These are phyloP conservation scores for Lipomyces yamanashiensis DNA, from an alignment of 805 yeast species.

Conservation along the genomic window DNA sequence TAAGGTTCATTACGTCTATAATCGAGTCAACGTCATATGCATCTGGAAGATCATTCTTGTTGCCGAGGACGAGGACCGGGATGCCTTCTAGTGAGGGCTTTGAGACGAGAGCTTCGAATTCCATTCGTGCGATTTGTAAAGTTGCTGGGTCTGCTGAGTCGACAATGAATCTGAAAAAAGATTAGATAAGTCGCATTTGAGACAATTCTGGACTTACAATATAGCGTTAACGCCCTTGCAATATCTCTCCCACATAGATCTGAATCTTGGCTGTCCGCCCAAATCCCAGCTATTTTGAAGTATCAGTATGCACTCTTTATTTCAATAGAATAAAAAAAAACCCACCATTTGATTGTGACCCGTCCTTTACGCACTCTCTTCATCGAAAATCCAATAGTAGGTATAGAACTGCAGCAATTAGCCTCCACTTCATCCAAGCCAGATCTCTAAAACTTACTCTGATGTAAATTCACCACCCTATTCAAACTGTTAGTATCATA, in stretches of 20 bases:
- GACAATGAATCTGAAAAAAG: constrained; percentile 42
- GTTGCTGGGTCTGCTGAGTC: constrained; percentile 46
- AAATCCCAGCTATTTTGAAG: constrained; percentile 45
- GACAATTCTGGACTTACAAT: constrained; percentile 36
- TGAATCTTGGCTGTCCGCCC: constrained; percentile 49
- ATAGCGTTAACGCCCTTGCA: constrained; percentile 48
- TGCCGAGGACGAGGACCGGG: constrained; percentile 46
- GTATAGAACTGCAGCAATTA: constrained; percentile 42
- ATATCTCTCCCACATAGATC: constrained; percentile 50
- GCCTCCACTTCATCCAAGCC: not conserved
- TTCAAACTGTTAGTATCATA: not conserved
- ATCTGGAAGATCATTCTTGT: constrained; percentile 46
- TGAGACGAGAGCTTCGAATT: constrained; percentile 43
- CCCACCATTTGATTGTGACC: constrained; percentile 47
- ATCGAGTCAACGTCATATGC: constrained; percentile 45
- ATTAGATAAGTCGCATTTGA: not conserved
- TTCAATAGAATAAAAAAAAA: not conserved
- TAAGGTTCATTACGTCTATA: constrained; percentile 43
- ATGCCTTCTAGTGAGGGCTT: constrained; percentile 44
- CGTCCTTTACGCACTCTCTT: constrained; percentile 44
- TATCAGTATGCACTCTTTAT: not conserved
- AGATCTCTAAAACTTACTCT: constrained; percentile 39
- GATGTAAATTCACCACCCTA: constrained; percentile 45
- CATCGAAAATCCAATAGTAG: constrained; percentile 50
- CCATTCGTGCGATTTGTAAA: constrained; percentile 43